Percentiles rank a stretch among this genome's conserved stretches.
phyloP scores from a whole-genome alignment of 2,329 filamentous ascomycete genomes.

The Monosporascus sp. region DNA sequence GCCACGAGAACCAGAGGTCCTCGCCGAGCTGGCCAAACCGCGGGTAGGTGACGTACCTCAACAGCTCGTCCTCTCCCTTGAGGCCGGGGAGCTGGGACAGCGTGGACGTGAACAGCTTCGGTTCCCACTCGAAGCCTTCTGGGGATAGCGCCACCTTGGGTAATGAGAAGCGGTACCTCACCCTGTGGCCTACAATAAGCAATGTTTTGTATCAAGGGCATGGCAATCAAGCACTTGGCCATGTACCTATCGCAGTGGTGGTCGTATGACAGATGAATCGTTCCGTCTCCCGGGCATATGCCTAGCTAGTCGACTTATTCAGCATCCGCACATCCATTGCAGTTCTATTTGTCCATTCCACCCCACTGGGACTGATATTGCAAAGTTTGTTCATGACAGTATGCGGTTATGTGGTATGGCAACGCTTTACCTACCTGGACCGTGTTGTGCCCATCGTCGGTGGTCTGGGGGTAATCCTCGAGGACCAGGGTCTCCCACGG shows the following conservation, averaged over 20 bases:
- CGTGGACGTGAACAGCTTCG: constrained; percentile 32
- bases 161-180: constrained; percentile 33
- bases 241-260: constrained; percentile 39
- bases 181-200: constrained; percentile 6
- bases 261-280: constrained; percentile 48
- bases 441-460: constrained; percentile 47
- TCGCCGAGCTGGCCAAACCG: constrained; percentile 35
- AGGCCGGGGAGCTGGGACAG: constrained; percentile 31
- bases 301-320: constrained; percentile 28
- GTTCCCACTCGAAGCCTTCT: constrained; percentile 23
- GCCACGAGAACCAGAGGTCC: constrained; percentile 41
- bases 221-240: neutral
- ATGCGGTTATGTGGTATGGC: neutral
- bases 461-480: constrained; percentile 43
- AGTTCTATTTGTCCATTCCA: neutral
- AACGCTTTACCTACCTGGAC: constrained; percentile 31
- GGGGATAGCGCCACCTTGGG: constrained; percentile 27
- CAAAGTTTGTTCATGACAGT: neutral
- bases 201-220: neutral
- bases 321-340: neutral
- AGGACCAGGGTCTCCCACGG: constrained; percentile 42
- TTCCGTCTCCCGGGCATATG: constrained; percentile 43
- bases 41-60: constrained; percentile 41
- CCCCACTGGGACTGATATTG: neutral
- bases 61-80: constrained; percentile 18